Evolutionary conservation across 257 asterid genomes (phyloP), one percentile per base, ranked within the genome.

Genomic region (Ilex asprella): DNA sequence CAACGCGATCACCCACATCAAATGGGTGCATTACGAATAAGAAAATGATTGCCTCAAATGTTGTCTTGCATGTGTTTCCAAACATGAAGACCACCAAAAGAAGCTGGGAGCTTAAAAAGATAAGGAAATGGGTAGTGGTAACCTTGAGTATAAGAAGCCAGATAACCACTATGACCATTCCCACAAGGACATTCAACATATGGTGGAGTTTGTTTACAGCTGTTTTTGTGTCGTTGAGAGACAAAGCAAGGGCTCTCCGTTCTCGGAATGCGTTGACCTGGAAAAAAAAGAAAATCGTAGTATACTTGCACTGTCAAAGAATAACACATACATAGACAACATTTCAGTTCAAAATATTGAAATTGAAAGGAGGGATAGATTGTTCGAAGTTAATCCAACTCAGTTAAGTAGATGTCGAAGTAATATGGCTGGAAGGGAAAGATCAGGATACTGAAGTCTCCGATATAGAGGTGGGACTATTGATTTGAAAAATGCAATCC

Each of bases 1-100:
- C 99, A 69, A 89, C 76, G 69, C 99, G 97, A 58, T 92, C 97
- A 12, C 97, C 99, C 11, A 92, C 99, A 59, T 92, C 99, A 75
- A 74, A 92, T 0, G 99, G 97, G 73, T 92, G 98, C 95, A 86
- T 88, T 73, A 92, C 99, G 39, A 92, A 92, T 56, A 92, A 69
- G 65, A 89, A 93, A 73, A 93, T 85, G 64, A 93, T 87, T 7
- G 97, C 97, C 78, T 93, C 97, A 16, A 89, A 93, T 32, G 87
- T 93, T 8, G 95, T 84, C 87, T 93, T 93, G 81, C 89, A 83
- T 0, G 95, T 81, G 81, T 93, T 93, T 31, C 99, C 99, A 58
- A 93, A 93, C 90, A 93, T 72, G 76, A 93, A 93, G 41, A 81
- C 99, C 10, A 79, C 94, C 57, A 93, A 58, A 50, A 93, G 91